These are phyloP conservation scores for Coemansia sp. DNA, from an alignment of 192 early-diverging fungal species.

Conservation along the genomic window DNA sequence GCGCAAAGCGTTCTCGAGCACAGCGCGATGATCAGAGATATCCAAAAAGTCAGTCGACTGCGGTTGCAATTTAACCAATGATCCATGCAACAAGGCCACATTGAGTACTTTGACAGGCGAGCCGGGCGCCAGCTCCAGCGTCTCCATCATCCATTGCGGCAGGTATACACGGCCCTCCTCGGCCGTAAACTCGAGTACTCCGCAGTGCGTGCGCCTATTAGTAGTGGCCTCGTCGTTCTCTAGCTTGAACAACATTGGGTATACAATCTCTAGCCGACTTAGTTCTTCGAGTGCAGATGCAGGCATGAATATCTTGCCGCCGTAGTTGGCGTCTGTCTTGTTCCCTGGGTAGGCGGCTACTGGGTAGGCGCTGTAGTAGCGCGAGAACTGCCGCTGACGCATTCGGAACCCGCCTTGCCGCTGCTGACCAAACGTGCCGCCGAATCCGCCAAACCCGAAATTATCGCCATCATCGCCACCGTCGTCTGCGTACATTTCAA, in stretches of 20 bases:
- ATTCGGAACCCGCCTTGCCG: slow-evolving; percentile 6
- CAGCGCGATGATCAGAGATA: slow-evolving; percentile 94
- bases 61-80: slow-evolving; percentile 95
- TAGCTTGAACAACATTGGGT: slow-evolving; percentile 92
- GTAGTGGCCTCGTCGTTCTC: slow-evolving; percentile 59
- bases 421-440: slow-evolving; percentile 16
- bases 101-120: slow-evolving; percentile 79
- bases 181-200: slow-evolving; percentile 97
- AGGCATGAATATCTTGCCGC: slow-evolving; percentile 57
- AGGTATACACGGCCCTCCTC: slow-evolving; percentile 95
- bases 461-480: slow-evolving; percentile 6
- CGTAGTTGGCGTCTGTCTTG: slow-evolving; percentile 51
- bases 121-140: slow-evolving; percentile 75
- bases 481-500: neutral
- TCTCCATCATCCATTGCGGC: slow-evolving; percentile 99
- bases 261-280: slow-evolving; percentile 82
- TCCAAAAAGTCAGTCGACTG: slow-evolving; percentile 95
- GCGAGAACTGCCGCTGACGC: slow-evolving; percentile 35
- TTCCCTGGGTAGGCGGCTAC: slow-evolving; percentile 32
- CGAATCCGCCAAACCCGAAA: slow-evolving; percentile 17
- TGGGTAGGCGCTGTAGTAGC: slow-evolving; percentile 50
- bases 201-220: slow-evolving; percentile 77
- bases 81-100: slow-evolving; percentile 75
- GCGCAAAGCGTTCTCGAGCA: slow-evolving; percentile 92
- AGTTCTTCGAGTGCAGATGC: slow-evolving; percentile 51